Conservation (phyloP, 257 asterid genomes). For the Capsicum rhomboideum region DNA sequence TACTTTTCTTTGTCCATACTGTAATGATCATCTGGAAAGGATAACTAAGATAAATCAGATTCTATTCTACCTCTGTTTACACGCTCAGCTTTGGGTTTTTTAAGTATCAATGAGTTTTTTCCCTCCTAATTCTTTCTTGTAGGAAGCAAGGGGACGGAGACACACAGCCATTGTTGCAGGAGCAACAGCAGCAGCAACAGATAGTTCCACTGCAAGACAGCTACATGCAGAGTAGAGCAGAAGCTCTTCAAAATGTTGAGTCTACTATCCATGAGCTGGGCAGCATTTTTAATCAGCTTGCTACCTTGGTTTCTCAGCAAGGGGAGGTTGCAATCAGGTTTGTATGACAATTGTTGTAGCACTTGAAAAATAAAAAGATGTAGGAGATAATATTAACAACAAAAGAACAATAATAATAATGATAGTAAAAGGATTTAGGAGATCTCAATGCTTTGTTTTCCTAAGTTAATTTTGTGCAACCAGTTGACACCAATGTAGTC, state of each 20-base stretch:
- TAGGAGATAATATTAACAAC: not conserved
- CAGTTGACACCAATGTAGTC: not conserved
- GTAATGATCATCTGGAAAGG: not conserved
- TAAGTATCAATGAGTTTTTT: not conserved
- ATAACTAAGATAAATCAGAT: not conserved
- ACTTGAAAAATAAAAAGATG: not conserved
- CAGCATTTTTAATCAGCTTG: constrained; percentile 82
- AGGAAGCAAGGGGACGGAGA: constrained; percentile 73
- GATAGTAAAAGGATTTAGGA: not conserved
- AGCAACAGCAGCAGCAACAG: constrained; percentile 81
- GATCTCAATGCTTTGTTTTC: not conserved
- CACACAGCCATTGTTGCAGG: constrained; percentile 71
- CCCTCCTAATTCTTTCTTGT: not conserved
- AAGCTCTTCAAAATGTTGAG: constrained; percentile 89
- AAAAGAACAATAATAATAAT: not conserved
- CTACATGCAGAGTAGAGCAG: constrained; percentile 96
- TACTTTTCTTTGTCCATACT: not conserved
- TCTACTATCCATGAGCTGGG: constrained; percentile 87
- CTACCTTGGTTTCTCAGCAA: constrained; percentile 91
- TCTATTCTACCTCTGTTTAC: not conserved
- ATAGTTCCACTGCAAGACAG: constrained; percentile 78
- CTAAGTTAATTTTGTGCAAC: not conserved
- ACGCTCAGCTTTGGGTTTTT: not conserved
- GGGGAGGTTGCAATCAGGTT: constrained; percentile 95
- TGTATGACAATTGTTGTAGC: not conserved